Evolutionary conservation across 768 basidiomycete genomes (phyloP).

Genomic region (Kwoniella dejecticola): DNA sequence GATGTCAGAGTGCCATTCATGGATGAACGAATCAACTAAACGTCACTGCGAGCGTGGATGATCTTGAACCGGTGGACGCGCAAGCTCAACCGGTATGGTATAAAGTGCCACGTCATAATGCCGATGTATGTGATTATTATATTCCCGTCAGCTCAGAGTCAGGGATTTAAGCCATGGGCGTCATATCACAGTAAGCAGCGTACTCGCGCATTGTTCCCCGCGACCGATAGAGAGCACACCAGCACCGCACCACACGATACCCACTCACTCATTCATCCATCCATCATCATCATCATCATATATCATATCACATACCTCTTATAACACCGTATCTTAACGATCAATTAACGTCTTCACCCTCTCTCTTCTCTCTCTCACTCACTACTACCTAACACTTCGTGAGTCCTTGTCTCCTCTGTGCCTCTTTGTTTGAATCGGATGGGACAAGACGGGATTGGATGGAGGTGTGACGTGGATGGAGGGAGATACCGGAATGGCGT

Average conservation of each 20-base stretch:
- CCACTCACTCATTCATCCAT: background rate
- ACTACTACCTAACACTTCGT: constrained; percentile 5
- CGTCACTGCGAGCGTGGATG: constrained; percentile 5
- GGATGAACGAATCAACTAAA: constrained; percentile 1
- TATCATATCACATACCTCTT: constrained; percentile 6
- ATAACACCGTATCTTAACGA: constrained; percentile 2
- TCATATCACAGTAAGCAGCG: background rate
- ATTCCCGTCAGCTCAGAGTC: constrained; percentile 11
- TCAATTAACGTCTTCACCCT: constrained; percentile 9
- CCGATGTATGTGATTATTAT: constrained; percentile 3
- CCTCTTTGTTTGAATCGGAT: background rate
- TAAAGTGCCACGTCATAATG: constrained; percentile 22
- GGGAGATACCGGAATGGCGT: no score
- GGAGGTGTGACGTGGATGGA: no score
- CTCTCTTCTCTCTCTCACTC: constrained; percentile 16
- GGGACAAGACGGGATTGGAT: no score
- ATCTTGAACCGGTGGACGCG: no score
- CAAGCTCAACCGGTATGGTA: no score
- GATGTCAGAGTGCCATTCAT: no score
- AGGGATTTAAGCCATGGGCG: constrained; percentile 19
- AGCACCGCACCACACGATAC: background rate
- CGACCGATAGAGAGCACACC: background rate
- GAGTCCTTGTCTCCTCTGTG: background rate
- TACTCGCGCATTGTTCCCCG: background rate
- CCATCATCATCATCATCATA: background rate